Evolutionary conservation across 352 stramenopile species (phyloP), one percentile per base, ranked within the genome.

Genomic region (Globisporangium cylindrosporum): DNA sequence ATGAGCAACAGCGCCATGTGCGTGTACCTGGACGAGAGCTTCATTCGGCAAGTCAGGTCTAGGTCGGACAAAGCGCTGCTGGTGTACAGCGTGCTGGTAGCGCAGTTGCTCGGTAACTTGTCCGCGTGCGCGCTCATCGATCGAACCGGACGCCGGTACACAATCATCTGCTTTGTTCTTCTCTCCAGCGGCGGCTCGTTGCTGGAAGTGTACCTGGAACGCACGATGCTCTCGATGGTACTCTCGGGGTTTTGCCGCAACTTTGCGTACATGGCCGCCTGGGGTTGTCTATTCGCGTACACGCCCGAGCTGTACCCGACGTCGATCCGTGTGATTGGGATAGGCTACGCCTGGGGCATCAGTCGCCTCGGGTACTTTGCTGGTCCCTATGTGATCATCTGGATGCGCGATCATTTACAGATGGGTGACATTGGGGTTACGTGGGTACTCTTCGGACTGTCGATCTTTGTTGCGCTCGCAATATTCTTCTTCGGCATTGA

Each of bases 61-160:
- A 59, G 18, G 5, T 2, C 29, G 27, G 56, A 62, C 27, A 46
- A 27, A 32, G 29, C 29, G n/a, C 20, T 62, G 7, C 27, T 62
- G 56, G 20, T 20, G 15, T 62, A 62, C 18, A n/a, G 56, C 56
- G 20, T 32, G 27, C 12, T 62, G 73, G 73, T 68, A 15, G 57
- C 29, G 46, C 2, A 75, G 79, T 58, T 85, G 15, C 71, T 72
- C 5, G 78, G 78, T 3, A 60, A 78, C 9, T 25, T 85, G 25
- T 32, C 81, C 4, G 57, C 73, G 10, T 71, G 73, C 20, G 15
- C 68, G 43, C 67, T 85, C 14, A 62, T 85, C 22, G 78, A 85
- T 49, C 62, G 55, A 6, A 55, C 62, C 8, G 78, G 75, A 7
- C 68, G 77, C 2, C 74, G 74, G 6, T 48, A 29, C 29, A 81